Evolutionary conservation across 306 rosid species (phyloP), one percentile per base, ranked within the genome.

Genomic region (Casuarina cunninghamiana): DNA sequence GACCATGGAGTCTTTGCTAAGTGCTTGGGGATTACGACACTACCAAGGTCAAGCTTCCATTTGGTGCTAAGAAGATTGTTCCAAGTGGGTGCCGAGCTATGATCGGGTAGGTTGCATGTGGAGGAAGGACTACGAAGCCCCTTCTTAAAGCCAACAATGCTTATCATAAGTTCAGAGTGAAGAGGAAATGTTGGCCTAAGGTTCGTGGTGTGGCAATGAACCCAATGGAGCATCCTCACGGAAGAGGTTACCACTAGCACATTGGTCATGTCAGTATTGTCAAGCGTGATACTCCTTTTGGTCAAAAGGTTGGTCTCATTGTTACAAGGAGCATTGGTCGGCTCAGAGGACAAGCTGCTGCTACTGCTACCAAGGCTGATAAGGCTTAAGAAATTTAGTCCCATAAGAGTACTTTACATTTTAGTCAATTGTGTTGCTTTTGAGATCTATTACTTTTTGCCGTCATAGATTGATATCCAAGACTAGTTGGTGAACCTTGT

Each of bases 181-280:
- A 84, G 85, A 81, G 88, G 5, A 81, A 85, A 13, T 85, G 88
- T 77, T 85, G 88, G 85, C 85, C 85, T 0, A 85, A 85, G 88
- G 88, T 85, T 2, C 86, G 86, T 78, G 88, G 88, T 81, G 88
- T 85, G 71, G 88, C 85, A 3, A 85, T 85, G 88, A 85, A 85
- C 38, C 88, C 88, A 2, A 85, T 85, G 58, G 88, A 85, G 86
- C 88, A 85, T 85, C 88, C 88, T 68, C 86, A 81, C 5, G 81
- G 88, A 75, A 86, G 88, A 78, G 88, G 88, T 78, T 78, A 81
- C 53, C 88, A 85, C 77, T 85, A 85, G 21, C 88, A 85, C 7
- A 85, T 85, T 75, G 85, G 88, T 0, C 85, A 85, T n/a, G 88
- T 85, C 0, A 85, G 88, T 50, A 85, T 81, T 15, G 88, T 85